Conservation (phyloP, 495 filamentous ascomycete genomes). For the Neurospora sp. region DNA sequence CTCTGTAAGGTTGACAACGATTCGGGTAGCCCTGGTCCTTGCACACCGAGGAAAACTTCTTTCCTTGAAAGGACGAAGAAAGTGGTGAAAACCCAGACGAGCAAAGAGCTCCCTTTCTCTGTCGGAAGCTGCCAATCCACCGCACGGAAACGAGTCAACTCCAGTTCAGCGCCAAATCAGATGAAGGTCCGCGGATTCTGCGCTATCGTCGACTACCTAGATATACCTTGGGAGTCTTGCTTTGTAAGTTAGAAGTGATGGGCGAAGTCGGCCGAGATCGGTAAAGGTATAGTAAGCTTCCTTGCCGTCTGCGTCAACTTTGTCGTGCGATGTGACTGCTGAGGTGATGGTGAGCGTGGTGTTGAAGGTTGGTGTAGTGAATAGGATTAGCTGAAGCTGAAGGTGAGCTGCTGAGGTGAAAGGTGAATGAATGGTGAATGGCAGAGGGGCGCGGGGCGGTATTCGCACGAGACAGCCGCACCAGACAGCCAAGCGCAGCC, state of each 20-base stretch:
- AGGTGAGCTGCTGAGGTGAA: not conserved
- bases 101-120: not conserved
- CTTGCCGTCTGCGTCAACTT: not conserved
- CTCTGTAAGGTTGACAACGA: not conserved
- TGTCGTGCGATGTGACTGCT: not conserved
- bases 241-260: not conserved
- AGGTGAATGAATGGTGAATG: not conserved
- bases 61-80: slow-evolving; percentile 5
- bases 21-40: not conserved
- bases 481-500: not conserved
- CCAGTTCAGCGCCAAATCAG: not conserved
- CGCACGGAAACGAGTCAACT: not conserved
- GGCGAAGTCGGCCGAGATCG: not conserved
- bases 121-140: not conserved
- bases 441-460: not conserved
- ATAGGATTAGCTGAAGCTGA: not conserved
- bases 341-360: not conserved
- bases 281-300: not conserved
- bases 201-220: not conserved
- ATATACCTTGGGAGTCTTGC: not conserved
- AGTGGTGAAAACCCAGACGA: not conserved
- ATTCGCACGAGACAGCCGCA: not conserved
- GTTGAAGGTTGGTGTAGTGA: not conserved
- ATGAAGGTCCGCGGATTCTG: not conserved
- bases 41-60: slow-evolving; percentile 4